Evolutionary conservation across 2,329 filamentous ascomycete genomes (phyloP).

Genomic region (Penicillium oxalicum): DNA sequence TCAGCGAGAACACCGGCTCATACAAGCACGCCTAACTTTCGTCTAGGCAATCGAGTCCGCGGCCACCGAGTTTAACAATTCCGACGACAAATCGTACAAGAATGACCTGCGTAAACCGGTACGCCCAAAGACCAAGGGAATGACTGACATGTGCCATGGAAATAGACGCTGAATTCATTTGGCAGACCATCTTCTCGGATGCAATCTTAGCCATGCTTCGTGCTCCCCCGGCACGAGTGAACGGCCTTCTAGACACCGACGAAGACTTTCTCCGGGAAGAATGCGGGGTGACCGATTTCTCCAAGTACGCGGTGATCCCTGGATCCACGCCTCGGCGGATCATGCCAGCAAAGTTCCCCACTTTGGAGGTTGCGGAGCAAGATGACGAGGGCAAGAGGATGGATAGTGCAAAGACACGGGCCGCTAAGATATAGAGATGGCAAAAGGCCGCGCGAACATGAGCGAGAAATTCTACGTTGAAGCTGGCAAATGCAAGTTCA

Average conservation of each 20-base stretch:
- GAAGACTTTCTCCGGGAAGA: conserved; percentile 71
- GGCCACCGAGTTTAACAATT: conserved; percentile 56
- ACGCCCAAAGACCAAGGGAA: conserved; percentile 9
- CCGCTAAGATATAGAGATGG: conserved; percentile 13
- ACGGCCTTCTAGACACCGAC: conserved; percentile 67
- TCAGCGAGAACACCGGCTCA: conserved; percentile 7
- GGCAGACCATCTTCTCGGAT: conserved; percentile 65
- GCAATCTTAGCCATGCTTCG: conserved; percentile 67
- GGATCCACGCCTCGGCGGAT: conserved; percentile 64
- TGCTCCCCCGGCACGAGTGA: conserved; percentile 56
- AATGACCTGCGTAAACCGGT: conserved; percentile 60
- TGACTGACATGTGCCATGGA: too few species aligned
- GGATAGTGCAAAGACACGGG: conserved; percentile 53
- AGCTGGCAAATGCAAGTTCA: too few species aligned
- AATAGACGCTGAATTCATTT: too few species aligned
- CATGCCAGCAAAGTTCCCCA: conserved; percentile 66
- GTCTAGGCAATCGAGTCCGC: conserved; percentile 63
- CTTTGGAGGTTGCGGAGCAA: conserved; percentile 68
- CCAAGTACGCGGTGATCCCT: conserved; percentile 62
- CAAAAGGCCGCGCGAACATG: too few species aligned
- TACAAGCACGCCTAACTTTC: not conserved
- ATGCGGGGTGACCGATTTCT: conserved; percentile 63
- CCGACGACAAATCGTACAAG: conserved; percentile 41
- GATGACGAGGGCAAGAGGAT: conserved; percentile 69
- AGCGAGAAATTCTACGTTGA: too few species aligned